Base-by-base conservation (phyloP, 1,284 basidiomycete genomes). In the Rhodofomes roseus region DNA sequence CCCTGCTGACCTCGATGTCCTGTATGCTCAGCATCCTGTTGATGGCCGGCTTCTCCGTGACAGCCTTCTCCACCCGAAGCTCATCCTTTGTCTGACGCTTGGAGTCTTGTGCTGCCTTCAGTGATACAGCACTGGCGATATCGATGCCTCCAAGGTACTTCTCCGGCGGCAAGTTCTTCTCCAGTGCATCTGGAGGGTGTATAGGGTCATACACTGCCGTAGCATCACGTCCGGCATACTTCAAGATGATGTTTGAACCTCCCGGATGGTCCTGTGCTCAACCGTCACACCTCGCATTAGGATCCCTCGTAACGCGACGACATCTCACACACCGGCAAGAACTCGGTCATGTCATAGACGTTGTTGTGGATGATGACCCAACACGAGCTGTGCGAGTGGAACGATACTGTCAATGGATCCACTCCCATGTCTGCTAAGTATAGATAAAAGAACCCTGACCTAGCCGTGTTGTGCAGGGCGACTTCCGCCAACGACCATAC, bases 261-360 rank as follows among this genome's bases (percentile, higher is more conserved):
- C 93, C 94, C 0, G 93, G 93, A 65, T 95, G 93, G 58, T 86
- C 84, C 89, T 91, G 66, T 2, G 23, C 37, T 25, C 25, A 11
- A 20, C 4, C 6, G 12, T 18, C 34, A 31, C n/a, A 7, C 16
- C 53, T 3, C 48, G 4, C 25, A 18, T 58, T 5, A 16, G 23
- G 20, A 23, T 61, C 29, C 25, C 9, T 27, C 16, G 18, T 25
- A 18, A 18, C 9, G 18, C 29, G 46, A 29, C 25, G 25, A n/a
- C 25, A 29, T 48, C 23, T 20, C 46, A 72, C 77, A 46, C 63
- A 88, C 89, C 54, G 81, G 73, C 50, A 96, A 75, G 71, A 96
- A 96, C 16, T 91, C 87, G 6, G 94, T 95, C 59, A 96, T 89
- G 75, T 92, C 90, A 73, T 90, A 93, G 23, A 92, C 89, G 57